A percentile compares a stretch with the other conserved stretches of the same genome.
Conservation (phyloP, 805 yeast species). For the Monosporozyma servazzii region DNA sequence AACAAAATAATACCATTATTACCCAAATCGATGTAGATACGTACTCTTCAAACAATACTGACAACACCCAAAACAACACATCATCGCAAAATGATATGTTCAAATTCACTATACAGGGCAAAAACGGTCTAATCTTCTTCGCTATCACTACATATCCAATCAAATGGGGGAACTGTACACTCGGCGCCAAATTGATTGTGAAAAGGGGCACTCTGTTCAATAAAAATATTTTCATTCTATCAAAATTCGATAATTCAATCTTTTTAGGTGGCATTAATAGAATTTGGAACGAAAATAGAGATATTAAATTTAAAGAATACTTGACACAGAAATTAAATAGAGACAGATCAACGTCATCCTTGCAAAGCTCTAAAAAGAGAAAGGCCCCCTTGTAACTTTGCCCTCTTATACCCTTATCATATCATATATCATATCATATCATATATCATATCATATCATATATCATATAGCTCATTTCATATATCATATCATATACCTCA, state of each 20-base stretch:
- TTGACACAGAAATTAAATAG: constrained; percentile 23
- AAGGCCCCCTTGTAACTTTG: no score
- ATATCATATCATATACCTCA: no score
- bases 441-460: no score
- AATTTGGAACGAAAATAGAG: constrained; percentile 32
- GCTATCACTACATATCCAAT: constrained; percentile 52
- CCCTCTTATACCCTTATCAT: no score
- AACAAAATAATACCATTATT: constrained; percentile 28
- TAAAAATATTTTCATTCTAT: constrained; percentile 36
- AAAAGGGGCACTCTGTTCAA: constrained; percentile 38
- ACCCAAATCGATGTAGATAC: constrained; percentile 43
- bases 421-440: no score
- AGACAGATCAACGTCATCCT: constrained; percentile 2
- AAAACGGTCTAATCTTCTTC: constrained; percentile 39
- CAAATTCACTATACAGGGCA: constrained; percentile 52
- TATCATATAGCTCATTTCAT: no score
- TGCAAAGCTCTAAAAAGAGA: constrained; percentile 10
- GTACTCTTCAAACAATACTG: no score
- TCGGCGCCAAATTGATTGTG: constrained; percentile 53
- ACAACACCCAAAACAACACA: no score
- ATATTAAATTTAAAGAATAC: constrained; percentile 24
- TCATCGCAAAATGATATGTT: constrained; percentile 17
- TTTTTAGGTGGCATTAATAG: constrained; percentile 34
- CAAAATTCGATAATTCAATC: constrained; percentile 23
- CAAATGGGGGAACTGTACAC: constrained; percentile 38